These are phyloP conservation scores for Blastobotrys buckinghamii DNA, from an alignment of 1,139 yeast species.

Conservation along the genomic window DNA sequence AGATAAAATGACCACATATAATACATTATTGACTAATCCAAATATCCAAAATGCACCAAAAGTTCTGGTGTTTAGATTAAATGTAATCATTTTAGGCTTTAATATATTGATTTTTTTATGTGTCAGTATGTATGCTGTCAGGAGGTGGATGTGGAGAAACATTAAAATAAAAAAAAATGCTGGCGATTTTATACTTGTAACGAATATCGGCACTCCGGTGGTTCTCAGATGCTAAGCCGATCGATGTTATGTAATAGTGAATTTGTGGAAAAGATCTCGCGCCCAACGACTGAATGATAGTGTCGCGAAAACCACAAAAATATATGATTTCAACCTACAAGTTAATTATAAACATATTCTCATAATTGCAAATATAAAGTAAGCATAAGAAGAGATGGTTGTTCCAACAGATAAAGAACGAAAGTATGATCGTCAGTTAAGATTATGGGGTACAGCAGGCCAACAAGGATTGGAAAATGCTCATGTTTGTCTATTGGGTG, in stretches of 20 bases:
- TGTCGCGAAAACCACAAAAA: too few relatives aligned
- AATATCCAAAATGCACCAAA: slow-evolving; percentile 57
- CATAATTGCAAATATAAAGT: too few relatives aligned
- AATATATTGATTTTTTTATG: background rate
- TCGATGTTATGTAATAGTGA: too few relatives aligned
- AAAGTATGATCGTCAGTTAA: slow-evolving; percentile 75
- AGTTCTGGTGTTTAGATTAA: slow-evolving; percentile 9
- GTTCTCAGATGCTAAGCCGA: too few relatives aligned
- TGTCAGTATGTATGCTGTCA: too few relatives aligned
- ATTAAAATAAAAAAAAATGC: background rate
- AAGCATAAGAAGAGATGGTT: background rate
- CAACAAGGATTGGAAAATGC: slow-evolving; percentile 57
- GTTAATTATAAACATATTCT: too few relatives aligned
- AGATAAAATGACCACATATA: slow-evolving; percentile 84
- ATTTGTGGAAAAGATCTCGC: too few relatives aligned
- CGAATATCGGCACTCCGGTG: too few relatives aligned
- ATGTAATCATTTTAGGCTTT: slow-evolving; percentile 1
- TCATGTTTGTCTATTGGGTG: slow-evolving; percentile 58
- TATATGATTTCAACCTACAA: too few relatives aligned
- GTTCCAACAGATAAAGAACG: slow-evolving; percentile 24
- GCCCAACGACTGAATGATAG: too few relatives aligned
- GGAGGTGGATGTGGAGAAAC: background rate
- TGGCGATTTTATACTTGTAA: too few relatives aligned
- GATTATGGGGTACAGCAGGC: slow-evolving; percentile 82
- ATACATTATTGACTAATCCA: slow-evolving; percentile 81